Conservation (phyloP, 768 basidiomycete genomes). For the Boletus rubroflammeus region DNA sequence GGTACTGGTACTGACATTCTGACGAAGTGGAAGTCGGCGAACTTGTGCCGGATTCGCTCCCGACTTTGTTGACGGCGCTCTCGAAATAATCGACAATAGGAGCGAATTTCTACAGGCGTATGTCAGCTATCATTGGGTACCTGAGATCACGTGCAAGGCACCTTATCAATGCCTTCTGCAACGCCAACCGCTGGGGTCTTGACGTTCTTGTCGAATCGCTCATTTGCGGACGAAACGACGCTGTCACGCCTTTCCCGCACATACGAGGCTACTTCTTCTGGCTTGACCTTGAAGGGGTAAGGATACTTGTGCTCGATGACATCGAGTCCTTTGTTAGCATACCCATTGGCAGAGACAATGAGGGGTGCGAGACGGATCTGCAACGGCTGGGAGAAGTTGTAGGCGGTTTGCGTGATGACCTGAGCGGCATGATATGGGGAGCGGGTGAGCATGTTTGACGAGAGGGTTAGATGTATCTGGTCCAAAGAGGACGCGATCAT, state of each 20-base stretch:
- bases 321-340: slow-evolving; percentile 73
- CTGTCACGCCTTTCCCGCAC: slow-evolving; percentile 55
- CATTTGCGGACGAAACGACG: slow-evolving; percentile 52
- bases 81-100: slow-evolving; percentile 74
- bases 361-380: slow-evolving; percentile 64
- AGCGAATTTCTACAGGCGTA: slow-evolving; percentile 50
- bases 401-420: slow-evolving; percentile 53
- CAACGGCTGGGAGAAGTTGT: slow-evolving; percentile 61
- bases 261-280: slow-evolving; percentile 63
- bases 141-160: slow-evolving; percentile 33
- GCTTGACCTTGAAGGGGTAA: slow-evolving; percentile 69
- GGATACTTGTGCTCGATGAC: slow-evolving; percentile 70
- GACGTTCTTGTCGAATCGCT: slow-evolving; percentile 64
- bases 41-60: slow-evolving; percentile 44
- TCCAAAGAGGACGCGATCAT: slow-evolving; percentile 62
- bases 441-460: slow-evolving; percentile 57
- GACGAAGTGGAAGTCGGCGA: slow-evolving; percentile 45
- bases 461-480: slow-evolving; percentile 57
- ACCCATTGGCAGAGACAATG: slow-evolving; percentile 58
- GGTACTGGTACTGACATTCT: slow-evolving; percentile 71
- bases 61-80: slow-evolving; percentile 48
- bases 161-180: slow-evolving; percentile 71
- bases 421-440: slow-evolving; percentile 66
- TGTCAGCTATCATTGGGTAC: slow-evolving; percentile 12
- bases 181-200: slow-evolving; percentile 58